Base-by-base conservation (phyloP, 1,284 basidiomycete genomes). In the Schizophyllum amplum region DNA sequence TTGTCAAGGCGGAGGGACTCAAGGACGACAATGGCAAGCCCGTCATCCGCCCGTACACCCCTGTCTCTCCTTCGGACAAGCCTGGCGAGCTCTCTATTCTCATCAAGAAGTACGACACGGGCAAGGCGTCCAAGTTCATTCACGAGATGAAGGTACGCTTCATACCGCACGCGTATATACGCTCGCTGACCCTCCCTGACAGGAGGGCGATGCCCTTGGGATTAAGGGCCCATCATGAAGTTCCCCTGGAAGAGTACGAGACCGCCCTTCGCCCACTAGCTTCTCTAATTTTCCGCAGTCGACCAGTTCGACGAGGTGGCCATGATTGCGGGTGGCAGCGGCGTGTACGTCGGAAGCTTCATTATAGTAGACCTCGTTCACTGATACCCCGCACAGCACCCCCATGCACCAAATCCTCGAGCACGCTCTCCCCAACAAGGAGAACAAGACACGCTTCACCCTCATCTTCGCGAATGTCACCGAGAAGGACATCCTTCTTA, bases 391-490 rank as follows among this genome's bases (percentile, higher is more conserved):
- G 15, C 47, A 25, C 65, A 89, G 86, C 61, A 85, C 87, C 13
- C 87, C 88, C 4, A 77, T 90, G 54, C 90, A 87, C 72, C 87
- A 91, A 70, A 69, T 95, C 64, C 70, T 94, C 59, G 77, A 75
- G 52, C 82, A 94, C 70, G 87, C 90, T 4, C 81, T 95, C 56
- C 63, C 77, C 1, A 84, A 90, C 64, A 76, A 80, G 24, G 65
- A 71, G 52, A 98, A 99, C 83, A 94, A 89, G 76, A 98, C 97
- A 62, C 94, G 95, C 69, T 96, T 92, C 73, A 97, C 90, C 53
- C 79, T 98, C 57, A 74, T 99, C 66, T 98, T 91, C 74, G 86
- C 90, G 50, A 98, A 98, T 74, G 81, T 92, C 55, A 82, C 88
- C n/a, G 90, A 94, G 69, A 77, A 83, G 61, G 96, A 98, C 70